Conservation (phyloP, 129 eudicot species). For the Escallonia herrerae region DNA sequence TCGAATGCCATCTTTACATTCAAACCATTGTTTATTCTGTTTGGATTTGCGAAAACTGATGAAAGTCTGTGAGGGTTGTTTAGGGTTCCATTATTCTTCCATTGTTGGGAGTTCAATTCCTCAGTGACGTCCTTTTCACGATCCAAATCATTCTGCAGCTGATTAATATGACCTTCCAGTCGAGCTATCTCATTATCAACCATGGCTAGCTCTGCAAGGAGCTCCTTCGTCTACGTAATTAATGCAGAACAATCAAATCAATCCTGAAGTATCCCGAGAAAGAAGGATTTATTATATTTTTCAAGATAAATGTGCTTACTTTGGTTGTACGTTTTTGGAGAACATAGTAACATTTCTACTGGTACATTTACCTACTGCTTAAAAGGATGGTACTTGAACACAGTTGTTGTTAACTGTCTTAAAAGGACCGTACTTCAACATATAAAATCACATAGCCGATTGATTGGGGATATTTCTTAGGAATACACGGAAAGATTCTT, state of each 20-base stretch:
- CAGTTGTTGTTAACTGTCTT: too few species aligned
- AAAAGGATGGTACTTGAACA: too few species aligned
- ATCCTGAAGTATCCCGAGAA: too few species aligned
- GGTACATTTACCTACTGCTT: too few species aligned
- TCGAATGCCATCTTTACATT: slow-evolving; percentile 53
- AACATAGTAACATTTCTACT: too few species aligned
- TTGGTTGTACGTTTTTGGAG: too few species aligned
- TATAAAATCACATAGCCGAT: too few species aligned
- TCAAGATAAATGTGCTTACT: too few species aligned
- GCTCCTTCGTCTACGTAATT: slow-evolving; percentile 55
- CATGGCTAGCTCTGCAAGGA: slow-evolving; percentile 69
- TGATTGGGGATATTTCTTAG: too few species aligned
- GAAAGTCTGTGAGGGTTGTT: slow-evolving; percentile 21
- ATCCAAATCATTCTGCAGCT: slow-evolving; percentile 45
- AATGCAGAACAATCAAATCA: neutral
- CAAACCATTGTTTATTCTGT: slow-evolving; percentile 15
- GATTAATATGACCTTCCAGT: slow-evolving; percentile 76
- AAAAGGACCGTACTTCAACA: too few species aligned
- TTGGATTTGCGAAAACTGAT: slow-evolving; percentile 21
- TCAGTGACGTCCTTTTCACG: slow-evolving; percentile 50
- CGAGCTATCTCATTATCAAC: slow-evolving; percentile 74
- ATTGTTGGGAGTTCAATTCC: slow-evolving; percentile 25
- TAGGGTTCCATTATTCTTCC: slow-evolving; percentile 16
- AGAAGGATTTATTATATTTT: too few species aligned
- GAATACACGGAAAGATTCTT: too few species aligned